phyloP scores from a whole-genome alignment of 2,329 filamentous ascomycete species.

The Paecilomyces sp. region DNA sequence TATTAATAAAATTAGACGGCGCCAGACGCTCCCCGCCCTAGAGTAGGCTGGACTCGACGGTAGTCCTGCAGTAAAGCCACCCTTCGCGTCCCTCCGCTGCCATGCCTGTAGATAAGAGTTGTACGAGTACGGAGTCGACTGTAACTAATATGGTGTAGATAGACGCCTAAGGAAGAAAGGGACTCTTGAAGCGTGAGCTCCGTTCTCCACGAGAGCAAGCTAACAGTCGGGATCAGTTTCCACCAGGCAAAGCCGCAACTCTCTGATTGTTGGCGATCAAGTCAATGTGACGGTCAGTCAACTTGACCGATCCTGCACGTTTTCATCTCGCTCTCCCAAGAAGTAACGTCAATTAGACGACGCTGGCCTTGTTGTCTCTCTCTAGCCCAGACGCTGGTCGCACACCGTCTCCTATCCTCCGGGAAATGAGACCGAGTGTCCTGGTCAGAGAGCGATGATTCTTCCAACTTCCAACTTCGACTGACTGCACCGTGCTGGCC shows the following conservation, averaged over 20 bases:
- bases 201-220: too few species aligned
- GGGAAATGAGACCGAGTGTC: not conserved
- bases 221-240: too few species aligned
- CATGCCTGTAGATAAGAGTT: not conserved
- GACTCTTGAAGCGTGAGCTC: too few species aligned
- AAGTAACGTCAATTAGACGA: not conserved
- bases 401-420: not conserved
- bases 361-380: not conserved
- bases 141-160: too few species aligned
- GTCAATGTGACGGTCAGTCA: too few species aligned
- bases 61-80: not conserved
- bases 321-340: too few species aligned
- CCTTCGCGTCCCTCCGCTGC: not conserved
- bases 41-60: not conserved
- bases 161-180: too few species aligned
- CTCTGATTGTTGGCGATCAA: too few species aligned
- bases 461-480: not conserved
- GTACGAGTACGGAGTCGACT: not conserved
- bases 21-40: not conserved
- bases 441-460: not conserved
- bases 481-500: not conserved
- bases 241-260: too few species aligned
- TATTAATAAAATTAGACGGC: not conserved
- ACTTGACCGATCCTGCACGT: too few species aligned
- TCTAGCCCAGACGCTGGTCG: not conserved